Percentiles rank a stretch among this genome's conserved stretches.
These are phyloP conservation scores for Lipomyces japonicus DNA, from an alignment of 805 yeast genomes.

Conservation along the genomic window DNA sequence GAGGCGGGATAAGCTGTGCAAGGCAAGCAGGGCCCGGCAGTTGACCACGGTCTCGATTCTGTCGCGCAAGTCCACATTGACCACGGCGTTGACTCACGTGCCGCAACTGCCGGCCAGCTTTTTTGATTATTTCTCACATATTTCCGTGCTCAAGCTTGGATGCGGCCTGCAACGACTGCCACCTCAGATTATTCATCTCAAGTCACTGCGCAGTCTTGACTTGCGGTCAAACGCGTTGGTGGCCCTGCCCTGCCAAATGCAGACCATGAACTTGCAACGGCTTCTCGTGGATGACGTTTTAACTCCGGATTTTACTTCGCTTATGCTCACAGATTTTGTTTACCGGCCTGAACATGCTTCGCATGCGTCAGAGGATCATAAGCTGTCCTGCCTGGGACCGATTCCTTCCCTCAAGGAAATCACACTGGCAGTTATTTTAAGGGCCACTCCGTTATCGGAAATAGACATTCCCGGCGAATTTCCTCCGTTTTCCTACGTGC, in stretches of 20 bases:
- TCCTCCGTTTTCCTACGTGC: conserved; percentile 11
- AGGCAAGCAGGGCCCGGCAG: conserved; percentile 9
- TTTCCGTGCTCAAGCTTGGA: conserved; percentile 15
- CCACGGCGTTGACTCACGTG: conserved; percentile 14
- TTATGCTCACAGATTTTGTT: conserved; percentile 23
- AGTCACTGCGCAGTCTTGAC: conserved; percentile 11
- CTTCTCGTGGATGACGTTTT: conserved; percentile 16
- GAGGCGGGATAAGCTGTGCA: conserved; percentile 7
- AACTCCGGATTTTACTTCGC: conserved; percentile 18
- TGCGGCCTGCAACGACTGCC: conserved; percentile 23
- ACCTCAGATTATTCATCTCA: conserved; percentile 21
- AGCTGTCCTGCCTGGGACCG: conserved; percentile 13
- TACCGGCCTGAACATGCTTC: background rate
- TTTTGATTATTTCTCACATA: conserved; percentile 18
- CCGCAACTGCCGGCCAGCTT: conserved; percentile 20
- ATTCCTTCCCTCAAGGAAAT: conserved; percentile 19
- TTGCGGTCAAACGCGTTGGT: conserved; percentile 15
- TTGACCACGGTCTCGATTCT: conserved; percentile 12
- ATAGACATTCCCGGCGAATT: conserved; percentile 8
- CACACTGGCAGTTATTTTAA: conserved; percentile 6
- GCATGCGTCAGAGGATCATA: background rate
- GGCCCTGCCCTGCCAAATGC: conserved; percentile 17
- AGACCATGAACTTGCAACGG: conserved; percentile 14
- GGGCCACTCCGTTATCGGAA: conserved; percentile 16
- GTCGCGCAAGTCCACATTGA: conserved; percentile 9